Percentiles rank a stretch among this genome's conserved stretches.
phyloP scores from a whole-genome alignment of 2,329 filamentous ascomycete species.

The Epichloe glyceriae region DNA sequence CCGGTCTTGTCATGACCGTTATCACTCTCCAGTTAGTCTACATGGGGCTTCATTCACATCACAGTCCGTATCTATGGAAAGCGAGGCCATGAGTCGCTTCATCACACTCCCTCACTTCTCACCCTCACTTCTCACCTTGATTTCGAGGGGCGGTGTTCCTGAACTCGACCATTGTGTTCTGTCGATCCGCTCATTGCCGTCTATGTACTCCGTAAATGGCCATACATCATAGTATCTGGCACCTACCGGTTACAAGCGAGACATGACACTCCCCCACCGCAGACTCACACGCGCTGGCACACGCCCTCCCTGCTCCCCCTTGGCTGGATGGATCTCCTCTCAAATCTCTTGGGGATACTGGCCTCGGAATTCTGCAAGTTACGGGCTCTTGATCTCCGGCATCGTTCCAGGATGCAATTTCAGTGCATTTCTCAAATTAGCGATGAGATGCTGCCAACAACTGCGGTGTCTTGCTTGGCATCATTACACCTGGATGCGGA shows the following conservation, averaged over 20 bases:
- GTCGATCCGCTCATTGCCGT: not conserved
- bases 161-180: too few species aligned
- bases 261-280: constrained; percentile 11
- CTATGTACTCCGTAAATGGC: not conserved
- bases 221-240: too few species aligned
- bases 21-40: not conserved
- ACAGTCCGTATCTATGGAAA: not conserved
- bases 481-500: not conserved
- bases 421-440: not conserved
- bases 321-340: not conserved
- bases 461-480: not conserved
- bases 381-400: not conserved
- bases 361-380: not conserved
- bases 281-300: constrained; percentile 1
- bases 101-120: not conserved
- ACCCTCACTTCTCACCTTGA: too few species aligned
- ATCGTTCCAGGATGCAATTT: not conserved
- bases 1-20: too few species aligned
- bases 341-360: constrained; percentile 9
- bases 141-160: too few species aligned
- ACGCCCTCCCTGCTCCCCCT: constrained; percentile 2
- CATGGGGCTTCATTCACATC: not conserved
- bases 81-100: not conserved
- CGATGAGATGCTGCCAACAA: not conserved
- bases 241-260: constrained; percentile 10